Evolutionary conservation across 2,329 filamentous ascomycete species (phyloP), one percentile per base, ranked within the genome.

Genomic region (Bipolaris bicolor): DNA sequence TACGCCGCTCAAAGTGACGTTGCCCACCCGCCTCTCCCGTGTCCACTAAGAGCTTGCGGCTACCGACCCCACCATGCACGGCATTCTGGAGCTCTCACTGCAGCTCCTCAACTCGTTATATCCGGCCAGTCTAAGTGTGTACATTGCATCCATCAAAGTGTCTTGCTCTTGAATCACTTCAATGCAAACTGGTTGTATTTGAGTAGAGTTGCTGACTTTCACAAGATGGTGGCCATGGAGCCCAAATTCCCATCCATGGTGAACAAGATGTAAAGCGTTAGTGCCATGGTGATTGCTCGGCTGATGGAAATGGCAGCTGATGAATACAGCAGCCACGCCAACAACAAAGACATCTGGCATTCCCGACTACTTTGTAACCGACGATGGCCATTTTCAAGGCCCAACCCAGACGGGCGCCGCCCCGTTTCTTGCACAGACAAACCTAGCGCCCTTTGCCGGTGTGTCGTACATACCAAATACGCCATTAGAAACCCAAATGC

Each of bases 361-460:
- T 18, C 72, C 72, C 7, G 72, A 75, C 47, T 75, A 74, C 53
- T 73, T 75, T 45, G 65, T 73, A 18, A 74, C 71, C 7, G 69
- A 70, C 5, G 63, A 70, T 45, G 67, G 69, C 3, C 66, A 67
- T 49, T 75, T 71, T 24, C 44, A 58, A 74, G 88, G 88, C 1
- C 88, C 88, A 36, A 91, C 87, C 4, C 81, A 86, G n/a, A 92
- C 89, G 1, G 90, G 90, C 13, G 79, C 77, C 54, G 81, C 88
- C 24, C 86, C 90, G 1, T 91, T 91, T 71, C 78, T 92, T 55
- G 90, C 89, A 1, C 85, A 91, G 76, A 90, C 86, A 6, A 87
- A 89, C 62, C 83, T 84, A 1, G 86, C 90, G 37, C 83, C 88
- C 18, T 89, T 90, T 61, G 72, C 78, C 16, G 73, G 77, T 13